phyloP scores from a whole-genome alignment of 352 stramenopile species.

The Phytophthora melonis region DNA sequence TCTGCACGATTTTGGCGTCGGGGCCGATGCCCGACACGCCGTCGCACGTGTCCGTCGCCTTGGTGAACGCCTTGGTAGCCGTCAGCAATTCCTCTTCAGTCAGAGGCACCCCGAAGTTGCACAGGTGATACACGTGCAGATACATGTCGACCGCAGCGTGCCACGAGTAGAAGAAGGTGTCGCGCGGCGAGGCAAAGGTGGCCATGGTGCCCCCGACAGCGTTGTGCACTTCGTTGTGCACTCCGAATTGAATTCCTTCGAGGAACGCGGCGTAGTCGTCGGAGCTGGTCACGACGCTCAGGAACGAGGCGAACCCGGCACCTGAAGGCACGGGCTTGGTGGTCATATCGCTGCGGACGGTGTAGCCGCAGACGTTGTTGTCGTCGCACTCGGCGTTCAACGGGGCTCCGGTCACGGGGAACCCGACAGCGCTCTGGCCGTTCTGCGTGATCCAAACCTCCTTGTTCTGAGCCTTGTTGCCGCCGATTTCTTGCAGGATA shows the following conservation, averaged over 20 bases:
- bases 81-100: constrained; percentile 44
- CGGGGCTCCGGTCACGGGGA: constrained; percentile 34
- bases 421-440: constrained; percentile 35
- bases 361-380: constrained; percentile 35
- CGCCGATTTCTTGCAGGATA: constrained; percentile 57
- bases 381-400: constrained; percentile 47
- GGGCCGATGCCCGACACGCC: constrained; percentile 42
- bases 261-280: constrained; percentile 62
- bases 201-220: constrained; percentile 53
- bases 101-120: constrained; percentile 50
- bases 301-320: constrained; percentile 51
- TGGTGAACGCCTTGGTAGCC: constrained; percentile 49
- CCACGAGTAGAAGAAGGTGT: constrained; percentile 72
- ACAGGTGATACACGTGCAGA: constrained; percentile 62
- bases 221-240: constrained; percentile 67
- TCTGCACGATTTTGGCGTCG: constrained; percentile 44
- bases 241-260: constrained; percentile 58
- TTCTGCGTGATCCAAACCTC: constrained; percentile 32
- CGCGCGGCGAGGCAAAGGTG: constrained; percentile 54
- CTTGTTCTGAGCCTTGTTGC: constrained; percentile 19
- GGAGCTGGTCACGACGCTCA: constrained; percentile 48
- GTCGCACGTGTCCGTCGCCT: constrained; percentile 43
- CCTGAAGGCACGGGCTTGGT: constrained; percentile 39
- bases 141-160: constrained; percentile 67
- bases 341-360: constrained; percentile 46